A percentile compares a stretch with the other conserved stretches of the same genome.
These are phyloP conservation scores for Fusarium caatingaense DNA, from an alignment of 2,329 filamentous ascomycete genomes.

Conservation along the genomic window DNA sequence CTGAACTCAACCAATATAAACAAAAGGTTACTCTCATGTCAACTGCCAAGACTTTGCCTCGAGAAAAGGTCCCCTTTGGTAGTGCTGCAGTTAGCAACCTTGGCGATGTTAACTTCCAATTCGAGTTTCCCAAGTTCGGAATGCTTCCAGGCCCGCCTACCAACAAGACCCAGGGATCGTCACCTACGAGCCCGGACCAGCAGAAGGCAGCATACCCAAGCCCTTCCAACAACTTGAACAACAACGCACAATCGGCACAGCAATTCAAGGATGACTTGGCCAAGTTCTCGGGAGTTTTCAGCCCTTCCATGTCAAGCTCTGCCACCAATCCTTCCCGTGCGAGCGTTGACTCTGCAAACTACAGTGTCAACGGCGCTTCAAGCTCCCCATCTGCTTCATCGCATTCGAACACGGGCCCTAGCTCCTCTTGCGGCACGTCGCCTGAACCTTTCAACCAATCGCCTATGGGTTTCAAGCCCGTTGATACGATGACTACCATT, in stretches of 20 bases:
- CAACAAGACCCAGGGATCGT: conserved; percentile 47
- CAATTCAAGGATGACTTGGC: conserved; percentile 62
- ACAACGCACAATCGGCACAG: conserved; percentile 41
- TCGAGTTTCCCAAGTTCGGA: conserved; percentile 96
- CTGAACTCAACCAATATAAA: conserved; percentile 89
- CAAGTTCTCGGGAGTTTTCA: conserved; percentile 70
- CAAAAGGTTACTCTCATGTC: conserved; percentile 78
- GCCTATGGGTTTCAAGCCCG: conserved; percentile 71
- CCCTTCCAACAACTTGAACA: conserved; percentile 48
- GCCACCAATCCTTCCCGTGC: conserved; percentile 60
- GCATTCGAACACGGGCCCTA: conserved; percentile 68
- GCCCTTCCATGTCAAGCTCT: conserved; percentile 62
- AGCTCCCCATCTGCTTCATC: conserved; percentile 74
- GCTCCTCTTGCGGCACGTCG: conserved; percentile 79
- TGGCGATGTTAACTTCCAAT: conserved; percentile 86
- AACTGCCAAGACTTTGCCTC: conserved; percentile 49
- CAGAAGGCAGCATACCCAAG: conserved; percentile 42
- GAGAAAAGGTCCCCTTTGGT: conserved; percentile 58
- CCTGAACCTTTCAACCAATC: conserved; percentile 81
- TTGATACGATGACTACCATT: conserved; percentile 72
- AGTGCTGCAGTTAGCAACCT: conserved; percentile 66
- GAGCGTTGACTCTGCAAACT: conserved; percentile 64
- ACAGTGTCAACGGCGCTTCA: conserved; percentile 62
- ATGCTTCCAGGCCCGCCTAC: conserved; percentile 66
- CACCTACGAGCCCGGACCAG: conserved; percentile 49